phyloP scores from a whole-genome alignment of 371 early-diverging fungal species.

The Mucor saturninus region DNA sequence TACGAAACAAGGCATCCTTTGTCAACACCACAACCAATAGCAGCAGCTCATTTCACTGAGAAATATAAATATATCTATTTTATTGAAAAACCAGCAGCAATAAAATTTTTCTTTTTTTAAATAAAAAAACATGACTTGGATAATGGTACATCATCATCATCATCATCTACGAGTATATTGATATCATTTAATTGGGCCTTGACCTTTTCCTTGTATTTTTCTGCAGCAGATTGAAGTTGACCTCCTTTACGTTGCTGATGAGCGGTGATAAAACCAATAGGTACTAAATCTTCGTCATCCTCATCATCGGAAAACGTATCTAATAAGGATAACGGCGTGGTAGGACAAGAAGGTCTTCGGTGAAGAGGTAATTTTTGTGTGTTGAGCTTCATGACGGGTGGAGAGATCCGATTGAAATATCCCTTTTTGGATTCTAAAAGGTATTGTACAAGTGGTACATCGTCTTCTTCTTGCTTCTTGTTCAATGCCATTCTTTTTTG shows the following conservation, averaged over 20 bases:
- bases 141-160: slow-evolving; percentile 28
- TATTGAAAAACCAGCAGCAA: slow-evolving; percentile 7
- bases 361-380: not conserved
- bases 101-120: slow-evolving; percentile 11
- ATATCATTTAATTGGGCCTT: slow-evolving; percentile 9
- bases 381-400: slow-evolving; percentile 1
- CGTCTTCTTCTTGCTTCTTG: slow-evolving; percentile 12
- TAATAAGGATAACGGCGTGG: slow-evolving; percentile 10
- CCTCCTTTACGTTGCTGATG: slow-evolving; percentile 5
- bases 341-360: slow-evolving; percentile 14
- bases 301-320: slow-evolving; percentile 18
- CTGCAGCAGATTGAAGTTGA: slow-evolving; percentile 29
- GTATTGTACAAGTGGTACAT: slow-evolving; percentile 23
- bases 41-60: not conserved
- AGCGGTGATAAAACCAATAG: slow-evolving; percentile 19
- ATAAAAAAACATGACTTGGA: slow-evolving; percentile 15
- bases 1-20: slow-evolving; percentile 25
- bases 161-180: slow-evolving; percentile 1
- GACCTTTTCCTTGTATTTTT: slow-evolving; percentile 34
- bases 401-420: slow-evolving; percentile 4
- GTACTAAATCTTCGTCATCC: slow-evolving; percentile 30
- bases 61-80: not conserved
- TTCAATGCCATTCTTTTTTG: not conserved
- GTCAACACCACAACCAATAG: not conserved
- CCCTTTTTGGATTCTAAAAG: not conserved